Conservation (phyloP, 2,329 filamentous ascomycete genomes). For the Colletotrichum sp. region DNA sequence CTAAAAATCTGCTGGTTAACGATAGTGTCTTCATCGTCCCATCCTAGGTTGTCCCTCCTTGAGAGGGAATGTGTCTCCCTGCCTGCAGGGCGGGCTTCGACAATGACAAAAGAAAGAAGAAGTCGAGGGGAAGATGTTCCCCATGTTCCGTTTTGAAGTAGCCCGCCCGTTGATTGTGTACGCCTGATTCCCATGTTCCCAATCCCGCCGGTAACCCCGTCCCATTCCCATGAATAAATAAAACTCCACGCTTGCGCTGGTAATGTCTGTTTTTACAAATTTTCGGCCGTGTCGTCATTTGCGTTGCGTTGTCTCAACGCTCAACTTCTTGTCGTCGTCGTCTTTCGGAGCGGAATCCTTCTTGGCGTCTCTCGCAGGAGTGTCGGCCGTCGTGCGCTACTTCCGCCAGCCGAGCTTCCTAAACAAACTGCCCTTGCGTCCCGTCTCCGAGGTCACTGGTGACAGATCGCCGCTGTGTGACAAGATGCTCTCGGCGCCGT, state of each 20-base stretch:
- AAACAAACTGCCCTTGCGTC: conserved; percentile 4
- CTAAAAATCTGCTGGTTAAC: conserved; percentile 5
- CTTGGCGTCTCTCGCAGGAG: too few relatives aligned
- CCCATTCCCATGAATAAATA: neutral
- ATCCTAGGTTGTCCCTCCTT: neutral
- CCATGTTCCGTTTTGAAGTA: neutral
- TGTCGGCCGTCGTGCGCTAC: neutral
- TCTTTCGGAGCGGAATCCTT: neutral
- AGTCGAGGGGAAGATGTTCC: neutral
- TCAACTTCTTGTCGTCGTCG: neutral
- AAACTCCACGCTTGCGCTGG: conserved; percentile 21
- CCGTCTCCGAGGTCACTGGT: conserved; percentile 9
- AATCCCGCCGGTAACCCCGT: neutral
- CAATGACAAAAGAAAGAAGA: neutral
- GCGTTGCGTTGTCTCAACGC: neutral
- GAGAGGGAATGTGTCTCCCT: neutral
- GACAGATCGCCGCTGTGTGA: conserved; percentile 27
- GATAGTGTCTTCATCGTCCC: conserved; percentile 6
- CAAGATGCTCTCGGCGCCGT: conserved; percentile 43
- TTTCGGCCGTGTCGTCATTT: conserved; percentile 17
- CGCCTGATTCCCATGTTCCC: neutral
- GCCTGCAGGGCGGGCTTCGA: neutral
- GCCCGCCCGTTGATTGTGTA: neutral
- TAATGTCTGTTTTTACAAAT: conserved; percentile 15
- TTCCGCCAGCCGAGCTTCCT: conserved; percentile 15